Percentiles rank a stretch among this genome's conserved stretches.
Evolutionary conservation across 805 yeast species (phyloP).

Genomic region (Peterozyma toletana): DNA sequence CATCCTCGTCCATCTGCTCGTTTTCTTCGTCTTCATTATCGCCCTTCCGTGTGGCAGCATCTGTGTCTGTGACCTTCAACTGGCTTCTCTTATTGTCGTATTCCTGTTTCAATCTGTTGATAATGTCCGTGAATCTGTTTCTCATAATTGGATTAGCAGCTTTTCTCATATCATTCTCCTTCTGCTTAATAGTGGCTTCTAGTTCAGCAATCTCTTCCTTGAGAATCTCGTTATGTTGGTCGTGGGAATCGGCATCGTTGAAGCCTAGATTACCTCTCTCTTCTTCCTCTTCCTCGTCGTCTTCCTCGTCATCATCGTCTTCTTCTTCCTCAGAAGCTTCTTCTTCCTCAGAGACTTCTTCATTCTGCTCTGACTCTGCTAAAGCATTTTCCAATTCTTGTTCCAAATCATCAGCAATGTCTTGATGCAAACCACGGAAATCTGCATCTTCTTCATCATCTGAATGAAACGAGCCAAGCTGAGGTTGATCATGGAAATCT

Average conservation of each 20-base stretch:
- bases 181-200: constrained; percentile 68
- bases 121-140: constrained; percentile 78
- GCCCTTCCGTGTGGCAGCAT: constrained; percentile 20
- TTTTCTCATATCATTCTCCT: constrained; percentile 62
- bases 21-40: constrained; percentile 22
- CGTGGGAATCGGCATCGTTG: constrained; percentile 44
- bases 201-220: constrained; percentile 83
- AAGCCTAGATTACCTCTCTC: constrained; percentile 44
- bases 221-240: constrained; percentile 64
- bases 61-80: constrained; percentile 29
- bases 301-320: constrained; percentile 46
- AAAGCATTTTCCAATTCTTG: constrained; percentile 7
- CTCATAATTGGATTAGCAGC: constrained; percentile 81
- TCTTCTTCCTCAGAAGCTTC: constrained; percentile 38
- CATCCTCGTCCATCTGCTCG: constrained; percentile 23
- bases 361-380: constrained; percentile 14
- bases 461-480: constrained; percentile 17
- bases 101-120: constrained; percentile 70
- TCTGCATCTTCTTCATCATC: constrained; percentile 11
- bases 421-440: constrained; percentile 5
- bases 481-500: constrained; percentile 5
- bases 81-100: constrained; percentile 74
- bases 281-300: constrained; percentile 48
- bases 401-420: constrained; percentile 8
- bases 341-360: constrained; percentile 38